Conservation (phyloP, 495 filamentous ascomycete genomes). For the Mytilinidion resinicola region DNA sequence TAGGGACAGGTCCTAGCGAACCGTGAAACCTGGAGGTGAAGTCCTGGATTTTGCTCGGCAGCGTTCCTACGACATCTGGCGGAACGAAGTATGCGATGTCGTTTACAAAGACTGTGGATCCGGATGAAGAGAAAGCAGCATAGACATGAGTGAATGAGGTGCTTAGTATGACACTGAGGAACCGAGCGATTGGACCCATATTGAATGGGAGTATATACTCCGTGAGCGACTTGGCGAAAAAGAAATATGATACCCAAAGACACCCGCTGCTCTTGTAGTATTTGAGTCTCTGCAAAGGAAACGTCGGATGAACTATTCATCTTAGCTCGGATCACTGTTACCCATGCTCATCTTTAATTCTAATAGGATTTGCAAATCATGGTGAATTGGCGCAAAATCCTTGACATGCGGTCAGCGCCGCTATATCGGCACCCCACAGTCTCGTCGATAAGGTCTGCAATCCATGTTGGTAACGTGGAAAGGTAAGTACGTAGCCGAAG, state of each 20-base stretch:
- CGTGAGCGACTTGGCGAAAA: too few relatives aligned
- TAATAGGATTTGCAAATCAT: background rate
- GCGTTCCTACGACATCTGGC: conserved; percentile 15
- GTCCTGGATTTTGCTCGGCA: conserved; percentile 10
- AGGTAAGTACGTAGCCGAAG: background rate
- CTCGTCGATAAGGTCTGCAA: background rate
- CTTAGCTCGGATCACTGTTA: background rate
- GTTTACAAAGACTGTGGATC: conserved; percentile 28
- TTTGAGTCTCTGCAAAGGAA: background rate
- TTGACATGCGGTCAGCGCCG: background rate
- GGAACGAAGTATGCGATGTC: conserved; percentile 31
- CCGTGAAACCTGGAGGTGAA: background rate
- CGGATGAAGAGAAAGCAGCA: conserved; percentile 23
- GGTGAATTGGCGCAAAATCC: background rate
- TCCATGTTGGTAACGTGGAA: background rate
- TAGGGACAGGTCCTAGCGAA: conserved; percentile 21
- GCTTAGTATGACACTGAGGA: background rate
- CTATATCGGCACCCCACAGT: background rate
- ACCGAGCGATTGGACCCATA: too few relatives aligned
- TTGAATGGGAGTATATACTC: background rate
- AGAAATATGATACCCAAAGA: background rate
- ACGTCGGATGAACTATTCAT: background rate
- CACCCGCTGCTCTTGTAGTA: too few relatives aligned
- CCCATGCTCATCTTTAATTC: background rate
- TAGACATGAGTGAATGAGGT: background rate